Evolutionary conservation across 140 eudicot species (phyloP), one percentile per base, ranked within the genome.

Genomic region (Anethum foeniculum): DNA sequence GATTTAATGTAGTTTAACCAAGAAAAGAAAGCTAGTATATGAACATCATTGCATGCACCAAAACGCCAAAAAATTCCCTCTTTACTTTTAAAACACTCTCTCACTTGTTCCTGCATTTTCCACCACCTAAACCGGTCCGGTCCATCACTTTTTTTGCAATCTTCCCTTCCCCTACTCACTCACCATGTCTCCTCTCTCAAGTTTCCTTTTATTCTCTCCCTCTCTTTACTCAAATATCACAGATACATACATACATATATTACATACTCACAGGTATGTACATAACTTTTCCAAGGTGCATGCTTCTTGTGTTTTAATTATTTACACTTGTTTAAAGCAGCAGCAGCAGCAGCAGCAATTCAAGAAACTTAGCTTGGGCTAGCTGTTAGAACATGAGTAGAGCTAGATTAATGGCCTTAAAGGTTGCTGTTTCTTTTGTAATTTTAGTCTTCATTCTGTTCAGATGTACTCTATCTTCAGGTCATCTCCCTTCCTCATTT

Each of bases 391-490:
- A 51, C 58, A 51, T 51, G 72, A 78, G 43, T 32, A 1, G 13
- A 36, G n/a, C 56, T 25, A 78, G 75, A 48, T 41, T 41, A 41
- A 60, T 60, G 77, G 76, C 23, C 32, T 44, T 52, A 18, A 79
- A 71, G 82, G 28, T 65, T 46, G 60, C 18, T 41, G 77, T 19
- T 44, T 64, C 16, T 46, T 62, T 79, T n/a, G 64, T 65, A n/a
- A 44, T 74, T 7, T 5, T 6, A 32, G 32, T 32, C 44, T 41
- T 79, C 76, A 44, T 79, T 46, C 77, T 39, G 2, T 64, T 79
- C 62, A 51, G 82, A 25, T 67, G 34, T 41, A 10, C 72, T 79
- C 65, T 79, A 18, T 79, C 60, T 79, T 65, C 65, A 79, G 75
- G 82, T 79, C 46, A 79, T 44, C 36, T 21, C 43, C 52, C 2